A percentile compares a stretch with the other conserved stretches of the same genome.
These are phyloP conservation scores for Lachnellula cervina DNA, from an alignment of 2,329 filamentous ascomycete genomes.

Conservation along the genomic window DNA sequence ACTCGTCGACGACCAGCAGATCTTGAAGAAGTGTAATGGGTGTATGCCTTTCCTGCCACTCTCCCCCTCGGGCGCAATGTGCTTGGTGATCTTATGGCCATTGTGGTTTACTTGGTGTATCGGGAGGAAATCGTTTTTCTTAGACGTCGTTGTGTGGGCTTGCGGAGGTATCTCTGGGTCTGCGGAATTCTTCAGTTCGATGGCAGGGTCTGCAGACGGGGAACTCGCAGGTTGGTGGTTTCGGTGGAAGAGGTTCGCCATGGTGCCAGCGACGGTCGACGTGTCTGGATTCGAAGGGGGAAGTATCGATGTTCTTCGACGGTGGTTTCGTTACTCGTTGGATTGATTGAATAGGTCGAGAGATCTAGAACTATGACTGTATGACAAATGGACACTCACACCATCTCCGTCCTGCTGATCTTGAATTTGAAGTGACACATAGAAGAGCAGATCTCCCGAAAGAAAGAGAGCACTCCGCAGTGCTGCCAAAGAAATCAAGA, in stretches of 20 bases:
- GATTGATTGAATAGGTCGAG: too few species aligned
- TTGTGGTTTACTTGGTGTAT: constrained; percentile 13
- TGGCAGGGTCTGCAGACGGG: not conserved
- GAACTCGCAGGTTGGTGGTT: not conserved
- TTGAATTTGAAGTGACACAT: too few species aligned
- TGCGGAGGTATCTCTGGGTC: not conserved
- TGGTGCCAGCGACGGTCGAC: not conserved
- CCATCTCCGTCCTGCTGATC: too few species aligned
- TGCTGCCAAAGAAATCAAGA: too few species aligned
- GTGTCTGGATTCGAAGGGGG: too few species aligned
- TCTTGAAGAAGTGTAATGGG: constrained; percentile 57
- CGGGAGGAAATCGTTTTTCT: not conserved
- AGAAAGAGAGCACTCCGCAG: too few species aligned
- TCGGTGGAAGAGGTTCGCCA: not conserved
- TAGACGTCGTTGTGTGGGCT: not conserved
- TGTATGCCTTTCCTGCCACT: constrained; percentile 64
- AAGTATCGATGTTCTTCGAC: too few species aligned
- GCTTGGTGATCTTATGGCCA: constrained; percentile 31
- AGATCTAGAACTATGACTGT: too few species aligned
- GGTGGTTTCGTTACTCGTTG: too few species aligned
- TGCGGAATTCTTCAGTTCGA: not conserved
- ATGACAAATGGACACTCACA: too few species aligned
- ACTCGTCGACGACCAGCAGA: constrained; percentile 58
- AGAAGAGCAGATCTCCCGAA: too few species aligned
- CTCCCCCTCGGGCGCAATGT: constrained; percentile 52